Evolutionary conservation across 1,139 yeast species (phyloP).

Genomic region (Petasospora rhodanensis): DNA sequence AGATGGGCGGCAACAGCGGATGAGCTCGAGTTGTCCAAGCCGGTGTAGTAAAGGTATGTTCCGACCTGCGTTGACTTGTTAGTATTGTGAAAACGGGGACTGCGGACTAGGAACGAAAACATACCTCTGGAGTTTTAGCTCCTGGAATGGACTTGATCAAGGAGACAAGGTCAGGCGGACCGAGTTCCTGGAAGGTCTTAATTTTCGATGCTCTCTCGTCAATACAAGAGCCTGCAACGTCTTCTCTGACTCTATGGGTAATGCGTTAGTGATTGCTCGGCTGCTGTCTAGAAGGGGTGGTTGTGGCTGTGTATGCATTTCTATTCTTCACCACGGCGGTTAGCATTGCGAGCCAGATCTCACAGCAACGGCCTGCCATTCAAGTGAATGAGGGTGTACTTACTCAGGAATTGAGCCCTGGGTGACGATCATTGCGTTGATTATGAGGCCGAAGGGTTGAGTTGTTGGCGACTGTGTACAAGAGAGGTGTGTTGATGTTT

Average conservation of each 20-base stretch:
- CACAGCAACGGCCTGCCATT: background rate
- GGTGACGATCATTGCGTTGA: conserved; percentile 29
- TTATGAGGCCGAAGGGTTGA: background rate
- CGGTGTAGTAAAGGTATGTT: conserved; percentile 42
- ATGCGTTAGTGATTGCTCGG: conserved; percentile 3
- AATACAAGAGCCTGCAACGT: conserved; percentile 44
- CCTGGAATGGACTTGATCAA: conserved; percentile 40
- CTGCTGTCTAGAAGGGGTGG: too few species aligned
- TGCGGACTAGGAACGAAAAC: conserved; percentile 9
- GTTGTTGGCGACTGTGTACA: background rate
- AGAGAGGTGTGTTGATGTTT: background rate
- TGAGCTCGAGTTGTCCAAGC: conserved; percentile 60
- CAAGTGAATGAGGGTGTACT: conserved; percentile 18
- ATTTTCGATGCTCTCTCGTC: conserved; percentile 43
- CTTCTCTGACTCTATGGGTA: conserved; percentile 41
- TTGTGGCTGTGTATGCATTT: too few species aligned
- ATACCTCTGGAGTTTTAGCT: conserved; percentile 18
- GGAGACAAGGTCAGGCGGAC: conserved; percentile 91
- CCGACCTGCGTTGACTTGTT: conserved; percentile 27
- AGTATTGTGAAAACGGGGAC: conserved; percentile 12
- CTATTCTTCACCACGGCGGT: too few species aligned
- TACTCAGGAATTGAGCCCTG: conserved; percentile 52
- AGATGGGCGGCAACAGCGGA: conserved; percentile 72
- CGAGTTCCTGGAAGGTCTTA: conserved; percentile 53
- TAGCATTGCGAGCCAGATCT: too few species aligned